These are phyloP conservation scores for Talaromyces sp. DNA, from an alignment of 2,329 filamentous ascomycete species.

Conservation along the genomic window DNA sequence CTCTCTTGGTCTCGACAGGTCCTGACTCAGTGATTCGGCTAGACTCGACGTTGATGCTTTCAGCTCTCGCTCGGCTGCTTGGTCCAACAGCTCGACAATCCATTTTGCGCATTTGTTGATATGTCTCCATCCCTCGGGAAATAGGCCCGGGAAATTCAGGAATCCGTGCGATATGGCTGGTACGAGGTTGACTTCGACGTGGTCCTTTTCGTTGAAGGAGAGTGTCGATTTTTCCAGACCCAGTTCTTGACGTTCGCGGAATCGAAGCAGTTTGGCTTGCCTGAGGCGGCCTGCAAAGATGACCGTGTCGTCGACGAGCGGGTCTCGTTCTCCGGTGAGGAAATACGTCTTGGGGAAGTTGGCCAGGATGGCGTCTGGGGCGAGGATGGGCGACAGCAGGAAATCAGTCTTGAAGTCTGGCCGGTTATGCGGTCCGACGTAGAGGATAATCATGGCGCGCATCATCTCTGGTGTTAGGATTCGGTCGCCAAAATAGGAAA, in stretches of 20 bases:
- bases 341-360: constrained; percentile 94
- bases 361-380: constrained; percentile 75
- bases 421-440: constrained; percentile 87
- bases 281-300: constrained; percentile 89
- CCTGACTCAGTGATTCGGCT: not conserved
- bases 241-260: constrained; percentile 52
- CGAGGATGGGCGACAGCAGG: constrained; percentile 81
- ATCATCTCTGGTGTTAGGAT: constrained; percentile 97
- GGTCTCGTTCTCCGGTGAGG: constrained; percentile 89
- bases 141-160: constrained; percentile 81
- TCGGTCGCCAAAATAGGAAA: constrained; percentile 95
- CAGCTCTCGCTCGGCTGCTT: constrained; percentile 13
- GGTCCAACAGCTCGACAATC: constrained; percentile 71
- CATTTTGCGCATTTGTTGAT: constrained; percentile 74
- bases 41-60: constrained; percentile 17
- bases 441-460: constrained; percentile 97
- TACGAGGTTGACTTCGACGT: constrained; percentile 77
- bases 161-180: constrained; percentile 93
- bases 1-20: not conserved
- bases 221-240: constrained; percentile 51
- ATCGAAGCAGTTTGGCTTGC: constrained; percentile 63
- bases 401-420: constrained; percentile 92
- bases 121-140: constrained; percentile 85
- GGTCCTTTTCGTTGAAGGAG: constrained; percentile 66
- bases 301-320: constrained; percentile 92